Conservation (phyloP, 2,329 filamentous ascomycete genomes). For the Fusarium odoratissimum region DNA sequence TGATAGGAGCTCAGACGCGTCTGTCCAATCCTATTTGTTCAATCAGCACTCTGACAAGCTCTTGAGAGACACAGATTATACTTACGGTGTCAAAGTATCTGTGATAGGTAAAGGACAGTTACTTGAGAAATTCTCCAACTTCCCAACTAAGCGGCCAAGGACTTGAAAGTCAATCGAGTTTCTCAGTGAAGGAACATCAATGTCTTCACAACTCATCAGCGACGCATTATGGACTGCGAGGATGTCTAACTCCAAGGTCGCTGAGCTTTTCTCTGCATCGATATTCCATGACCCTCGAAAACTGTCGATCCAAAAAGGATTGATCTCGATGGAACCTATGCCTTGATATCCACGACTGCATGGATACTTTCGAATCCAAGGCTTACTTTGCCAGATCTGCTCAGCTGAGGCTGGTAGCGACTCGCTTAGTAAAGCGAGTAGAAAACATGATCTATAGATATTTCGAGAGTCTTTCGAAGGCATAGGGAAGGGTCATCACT, state of each 20-base stretch:
- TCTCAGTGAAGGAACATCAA: neutral
- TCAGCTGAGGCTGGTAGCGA: neutral
- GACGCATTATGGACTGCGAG: neutral
- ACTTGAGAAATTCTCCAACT: neutral
- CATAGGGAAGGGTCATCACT: neutral
- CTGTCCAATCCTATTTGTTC: neutral
- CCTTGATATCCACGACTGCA: neutral
- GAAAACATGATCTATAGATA: neutral
- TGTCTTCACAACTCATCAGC: neutral
- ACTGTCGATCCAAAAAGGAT: neutral
- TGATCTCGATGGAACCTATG: neutral
- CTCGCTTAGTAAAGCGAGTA: neutral
- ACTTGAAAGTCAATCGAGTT: neutral
- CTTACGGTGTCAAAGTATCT: neutral
- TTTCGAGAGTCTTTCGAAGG: accelerated
- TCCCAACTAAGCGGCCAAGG: neutral
- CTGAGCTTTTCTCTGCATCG: neutral
- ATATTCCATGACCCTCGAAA: neutral
- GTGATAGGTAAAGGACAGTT: neutral
- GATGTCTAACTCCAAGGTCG: neutral
- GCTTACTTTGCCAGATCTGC: neutral
- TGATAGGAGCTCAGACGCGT: neutral
- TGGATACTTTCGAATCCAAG: neutral
- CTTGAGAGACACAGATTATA: accelerated
- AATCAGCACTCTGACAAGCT: neutral